Evolutionary conservation across 2,329 filamentous ascomycete genomes (phyloP).

Genomic region (Penicillium occitanis): DNA sequence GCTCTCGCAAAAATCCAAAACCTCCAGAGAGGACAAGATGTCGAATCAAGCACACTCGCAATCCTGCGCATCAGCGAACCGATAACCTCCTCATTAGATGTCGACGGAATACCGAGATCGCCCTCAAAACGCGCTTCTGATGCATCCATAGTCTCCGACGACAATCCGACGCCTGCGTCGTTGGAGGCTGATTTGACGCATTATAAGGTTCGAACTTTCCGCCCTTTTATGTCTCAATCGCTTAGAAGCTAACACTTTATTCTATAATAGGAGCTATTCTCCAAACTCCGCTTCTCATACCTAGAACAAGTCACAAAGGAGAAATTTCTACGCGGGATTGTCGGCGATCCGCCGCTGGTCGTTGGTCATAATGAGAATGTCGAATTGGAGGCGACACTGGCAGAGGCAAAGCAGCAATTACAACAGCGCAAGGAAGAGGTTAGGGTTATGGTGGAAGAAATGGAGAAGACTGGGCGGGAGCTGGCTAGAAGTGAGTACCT

Average conservation of each 20-base stretch:
- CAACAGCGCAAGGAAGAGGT: slow-evolving; percentile 80
- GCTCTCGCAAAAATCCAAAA: slow-evolving; percentile 50
- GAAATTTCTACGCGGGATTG: slow-evolving; percentile 90
- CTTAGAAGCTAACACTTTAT: no score
- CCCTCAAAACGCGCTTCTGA: slow-evolving; percentile 65
- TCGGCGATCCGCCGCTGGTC: slow-evolving; percentile 83
- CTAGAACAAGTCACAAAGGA: slow-evolving; percentile 98
- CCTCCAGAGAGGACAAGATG: slow-evolving; percentile 35
- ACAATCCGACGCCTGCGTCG: slow-evolving; percentile 69
- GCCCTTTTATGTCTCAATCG: no score
- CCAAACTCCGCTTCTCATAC: slow-evolving; percentile 94
- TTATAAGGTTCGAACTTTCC: slow-evolving; percentile 61
- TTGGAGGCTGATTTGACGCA: slow-evolving; percentile 81
- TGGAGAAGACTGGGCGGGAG: slow-evolving; percentile 68
- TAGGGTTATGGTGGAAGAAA: slow-evolving; percentile 66
- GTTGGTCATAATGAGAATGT: slow-evolving; percentile 80
- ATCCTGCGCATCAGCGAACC: slow-evolving; percentile 77
- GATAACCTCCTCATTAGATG: slow-evolving; percentile 53
- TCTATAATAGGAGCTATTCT: slow-evolving; percentile 68
- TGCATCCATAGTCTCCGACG: slow-evolving; percentile 64
- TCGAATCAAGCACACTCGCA: slow-evolving; percentile 50
- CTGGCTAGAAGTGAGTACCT: slow-evolving; percentile 55
- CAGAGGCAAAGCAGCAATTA: slow-evolving; percentile 69
- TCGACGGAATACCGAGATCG: slow-evolving; percentile 29
- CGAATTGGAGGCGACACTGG: slow-evolving; percentile 69